These are phyloP conservation scores for Cytidiella melzeri DNA, from an alignment of 768 basidiomycete species.

Conservation along the genomic window DNA sequence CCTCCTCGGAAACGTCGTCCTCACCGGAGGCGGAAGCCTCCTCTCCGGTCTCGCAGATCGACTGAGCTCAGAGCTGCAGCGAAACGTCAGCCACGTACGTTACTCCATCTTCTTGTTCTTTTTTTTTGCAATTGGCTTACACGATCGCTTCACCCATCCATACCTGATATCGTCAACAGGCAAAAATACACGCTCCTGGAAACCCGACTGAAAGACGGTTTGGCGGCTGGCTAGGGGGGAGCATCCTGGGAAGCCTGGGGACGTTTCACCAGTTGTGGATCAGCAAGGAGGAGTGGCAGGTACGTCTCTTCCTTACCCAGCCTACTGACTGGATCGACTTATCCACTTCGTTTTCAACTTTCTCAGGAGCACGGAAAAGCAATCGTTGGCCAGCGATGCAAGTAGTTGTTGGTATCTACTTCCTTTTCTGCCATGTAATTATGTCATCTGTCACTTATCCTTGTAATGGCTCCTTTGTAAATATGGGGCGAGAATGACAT, in stretches of 20 bases:
- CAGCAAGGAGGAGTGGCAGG: slow-evolving; percentile 90
- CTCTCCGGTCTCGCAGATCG: slow-evolving; percentile 85
- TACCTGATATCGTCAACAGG: slow-evolving; percentile 35
- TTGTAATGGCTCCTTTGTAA: no score
- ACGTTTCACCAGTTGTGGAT: slow-evolving; percentile 99
- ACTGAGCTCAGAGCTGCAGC: slow-evolving; percentile 65
- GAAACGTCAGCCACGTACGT: slow-evolving; percentile 76
- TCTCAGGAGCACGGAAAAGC: slow-evolving; percentile 73
- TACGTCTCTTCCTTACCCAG: slow-evolving; percentile 30
- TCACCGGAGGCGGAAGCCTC: slow-evolving; percentile 90
- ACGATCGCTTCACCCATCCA: background rate
- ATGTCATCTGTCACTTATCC: no score
- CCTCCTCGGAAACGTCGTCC: slow-evolving; percentile 87
- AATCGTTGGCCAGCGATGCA: slow-evolving; percentile 83
- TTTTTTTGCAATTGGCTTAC: background rate
- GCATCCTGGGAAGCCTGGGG: slow-evolving; percentile 89
- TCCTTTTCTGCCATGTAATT: background rate
- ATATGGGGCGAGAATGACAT: no score
- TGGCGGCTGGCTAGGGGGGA: slow-evolving; percentile 94
- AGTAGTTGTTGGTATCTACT: slow-evolving; percentile 38
- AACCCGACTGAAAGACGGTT: slow-evolving; percentile 87
- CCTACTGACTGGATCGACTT: background rate
- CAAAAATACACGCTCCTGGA: slow-evolving; percentile 90
- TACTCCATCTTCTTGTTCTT: background rate
- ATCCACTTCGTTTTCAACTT: background rate